Percentiles rank a stretch among this genome's conserved stretches.
These are phyloP conservation scores for Fusarium siculi DNA, from an alignment of 2,329 filamentous ascomycete genomes.

Conservation along the genomic window DNA sequence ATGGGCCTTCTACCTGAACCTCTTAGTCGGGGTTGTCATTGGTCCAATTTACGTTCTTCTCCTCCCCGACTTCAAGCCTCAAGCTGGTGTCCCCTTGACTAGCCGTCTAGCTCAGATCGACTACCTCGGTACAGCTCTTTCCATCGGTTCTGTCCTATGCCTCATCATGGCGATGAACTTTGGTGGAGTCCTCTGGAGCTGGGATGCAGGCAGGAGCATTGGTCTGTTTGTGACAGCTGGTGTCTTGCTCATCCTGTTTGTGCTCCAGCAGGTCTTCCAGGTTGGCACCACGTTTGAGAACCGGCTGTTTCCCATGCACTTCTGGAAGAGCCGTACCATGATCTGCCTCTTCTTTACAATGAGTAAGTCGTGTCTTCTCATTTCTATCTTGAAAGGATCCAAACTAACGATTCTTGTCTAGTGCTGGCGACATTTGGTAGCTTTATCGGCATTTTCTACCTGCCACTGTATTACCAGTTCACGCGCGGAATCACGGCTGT, in stretches of 20 bases:
- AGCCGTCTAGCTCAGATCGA: constrained; percentile 45
- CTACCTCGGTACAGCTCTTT: constrained; percentile 56
- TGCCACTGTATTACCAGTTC: constrained; percentile 17
- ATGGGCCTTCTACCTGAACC: constrained; percentile 41
- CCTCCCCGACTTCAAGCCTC: constrained; percentile 15
- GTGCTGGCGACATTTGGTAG: constrained; percentile 12
- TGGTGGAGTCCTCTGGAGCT: constrained; percentile 59
- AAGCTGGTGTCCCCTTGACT: background rate
- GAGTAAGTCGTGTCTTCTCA: constrained; percentile 3
- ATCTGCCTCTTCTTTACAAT: constrained; percentile 56
- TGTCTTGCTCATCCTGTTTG: constrained; percentile 53
- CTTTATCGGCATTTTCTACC: constrained; percentile 19
- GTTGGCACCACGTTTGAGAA: constrained; percentile 26
- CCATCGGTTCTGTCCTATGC: constrained; percentile 51
- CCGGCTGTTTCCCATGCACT: constrained; percentile 59
- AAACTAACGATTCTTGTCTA: no score
- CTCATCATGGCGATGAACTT: constrained; percentile 61
- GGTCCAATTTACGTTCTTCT: constrained; percentile 20
- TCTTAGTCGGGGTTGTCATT: constrained; percentile 13
- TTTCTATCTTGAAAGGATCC: no score
- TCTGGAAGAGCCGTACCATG: constrained; percentile 52
- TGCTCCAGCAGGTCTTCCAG: constrained; percentile 53
- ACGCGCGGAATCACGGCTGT: constrained; percentile 1
- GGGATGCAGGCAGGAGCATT: constrained; percentile 57
- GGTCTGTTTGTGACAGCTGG: constrained; percentile 56